A percentile compares a stretch with the other conserved stretches of the same genome.
Evolutionary conservation across 306 rosid species (phyloP).

Genomic region (Quercus gilva): DNA sequence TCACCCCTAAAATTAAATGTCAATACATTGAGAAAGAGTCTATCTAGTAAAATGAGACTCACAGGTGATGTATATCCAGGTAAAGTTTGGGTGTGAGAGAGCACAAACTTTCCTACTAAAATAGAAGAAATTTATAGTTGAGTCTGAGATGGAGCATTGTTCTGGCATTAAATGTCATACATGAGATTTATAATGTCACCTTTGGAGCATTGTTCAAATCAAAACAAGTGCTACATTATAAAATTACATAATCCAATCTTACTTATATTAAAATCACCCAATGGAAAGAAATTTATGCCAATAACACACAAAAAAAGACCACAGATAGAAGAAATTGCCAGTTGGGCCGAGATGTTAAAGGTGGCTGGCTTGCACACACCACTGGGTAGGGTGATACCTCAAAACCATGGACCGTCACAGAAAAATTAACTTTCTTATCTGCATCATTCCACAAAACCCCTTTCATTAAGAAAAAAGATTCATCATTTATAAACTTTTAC

Average conservation of each 20-base stretch:
- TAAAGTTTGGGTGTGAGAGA: slow-evolving; percentile 71
- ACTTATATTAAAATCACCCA: not conserved
- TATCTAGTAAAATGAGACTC: slow-evolving; percentile 34
- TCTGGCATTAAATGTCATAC: too few species aligned
- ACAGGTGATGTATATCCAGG: slow-evolving; percentile 78
- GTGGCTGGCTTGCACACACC: slow-evolving; percentile 56
- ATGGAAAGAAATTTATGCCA: not conserved
- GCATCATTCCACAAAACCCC: slow-evolving; percentile 13
- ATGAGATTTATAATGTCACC: too few species aligned
- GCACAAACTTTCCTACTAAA: slow-evolving; percentile 46
- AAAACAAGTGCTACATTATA: not conserved
- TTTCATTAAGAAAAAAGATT: slow-evolving; percentile 12
- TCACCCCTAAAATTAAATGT: not conserved
- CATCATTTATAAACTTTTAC: not conserved
- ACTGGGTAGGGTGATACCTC: slow-evolving; percentile 65
- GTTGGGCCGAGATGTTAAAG: slow-evolving; percentile 79
- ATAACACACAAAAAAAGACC: too few species aligned
- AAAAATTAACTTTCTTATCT: slow-evolving; percentile 57
- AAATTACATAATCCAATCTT: not conserved
- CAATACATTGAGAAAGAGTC: not conserved
- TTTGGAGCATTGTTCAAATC: not conserved
- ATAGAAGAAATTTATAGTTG: too few species aligned
- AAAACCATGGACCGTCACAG: slow-evolving; percentile 65
- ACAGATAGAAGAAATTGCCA: slow-evolving; percentile 30
- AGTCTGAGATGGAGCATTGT: too few species aligned